A percentile compares a stretch with the other conserved stretches of the same genome.
Conservation (phyloP, 1,284 basidiomycete genomes). For the Malassezia sympodialis region DNA sequence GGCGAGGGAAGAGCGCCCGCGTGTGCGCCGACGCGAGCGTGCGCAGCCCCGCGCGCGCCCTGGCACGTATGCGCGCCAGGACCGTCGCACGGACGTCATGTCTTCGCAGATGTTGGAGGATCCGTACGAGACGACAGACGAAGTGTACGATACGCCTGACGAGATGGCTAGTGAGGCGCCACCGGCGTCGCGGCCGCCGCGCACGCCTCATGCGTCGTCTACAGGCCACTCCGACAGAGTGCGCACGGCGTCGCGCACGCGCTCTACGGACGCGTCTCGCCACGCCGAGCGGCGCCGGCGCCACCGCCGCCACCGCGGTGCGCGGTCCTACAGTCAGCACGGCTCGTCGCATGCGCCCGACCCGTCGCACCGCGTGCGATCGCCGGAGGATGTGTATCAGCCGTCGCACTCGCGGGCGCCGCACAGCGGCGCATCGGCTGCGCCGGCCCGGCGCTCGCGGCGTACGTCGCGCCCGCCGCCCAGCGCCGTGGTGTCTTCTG, state of each 20-base stretch:
- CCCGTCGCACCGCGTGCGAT: not conserved
- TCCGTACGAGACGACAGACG: not conserved
- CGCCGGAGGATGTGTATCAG: not conserved
- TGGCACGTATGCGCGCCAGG: too few species aligned
- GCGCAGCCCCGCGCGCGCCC: not conserved
- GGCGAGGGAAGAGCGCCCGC: not conserved
- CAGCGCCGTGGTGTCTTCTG: not conserved
- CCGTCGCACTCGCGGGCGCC: not conserved
- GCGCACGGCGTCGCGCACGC: not conserved
- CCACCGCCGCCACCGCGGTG: not conserved
- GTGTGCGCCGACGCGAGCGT: not conserved
- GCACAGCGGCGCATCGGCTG: not conserved
- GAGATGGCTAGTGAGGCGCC: not conserved
- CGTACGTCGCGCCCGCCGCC: not conserved
- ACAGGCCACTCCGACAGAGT: too few species aligned
- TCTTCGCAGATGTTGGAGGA: not conserved
- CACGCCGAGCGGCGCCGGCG: not conserved
- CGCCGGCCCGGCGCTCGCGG: not conserved
- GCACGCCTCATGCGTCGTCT: not conserved
- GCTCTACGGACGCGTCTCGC: not conserved
- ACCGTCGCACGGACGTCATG: not conserved
- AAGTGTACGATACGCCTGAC: not conserved
- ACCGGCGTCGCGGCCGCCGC: not conserved
- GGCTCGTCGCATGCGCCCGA: not conserved
- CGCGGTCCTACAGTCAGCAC: not conserved